Evolutionary conservation across 176 grass and related monocot species (phyloP), one percentile per base, ranked within the genome.

Genomic region (Panicum miliaceum): DNA sequence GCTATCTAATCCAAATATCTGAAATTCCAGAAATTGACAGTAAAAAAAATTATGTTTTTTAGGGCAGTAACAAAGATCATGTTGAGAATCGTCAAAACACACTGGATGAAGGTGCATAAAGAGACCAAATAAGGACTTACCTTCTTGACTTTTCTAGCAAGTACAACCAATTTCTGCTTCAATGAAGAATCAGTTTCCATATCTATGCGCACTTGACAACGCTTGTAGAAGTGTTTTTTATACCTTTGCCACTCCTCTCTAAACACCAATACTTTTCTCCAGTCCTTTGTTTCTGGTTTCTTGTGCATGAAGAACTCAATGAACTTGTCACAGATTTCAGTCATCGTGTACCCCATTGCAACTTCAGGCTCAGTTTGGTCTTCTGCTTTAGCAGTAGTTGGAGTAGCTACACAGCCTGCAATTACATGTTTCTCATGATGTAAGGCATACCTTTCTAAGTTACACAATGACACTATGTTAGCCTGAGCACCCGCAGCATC

Each of bases 221-320:
- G 78, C 15, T 84, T 78, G 43, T 90, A 95, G 78, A 98, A 98
- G 52, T 79, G 82, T 11, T 78, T 88, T 47, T 67, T 82, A 52
- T 98, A 98, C 68, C 92, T 98, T 68, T 45, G 80, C 95, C 95
- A 98, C 47, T 98, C 91, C 88, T 95, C 95, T 71, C 95, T 98
- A 80, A 90, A 90, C 48, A 95, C 91, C 54, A 98, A 86, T 73
- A 98, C 53, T 74, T 93, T 98, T 84, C 91, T 95, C 92, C 95
- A 98, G 51, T 98, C 89, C 86, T 93, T 98, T 73, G 92, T 95
- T 65, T 91, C 83, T 38, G 95, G 95, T 79, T 90, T 98, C 66
- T 80, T 78, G 78, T 88, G 57, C 90, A 98, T 93, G 79, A 98
- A 98, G 79, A 90, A 86, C 42, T 93, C 95, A 32, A 98, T 98